Percentiles rank a stretch among this genome's conserved stretches.
Conservation (phyloP, 176 grass and related monocot species). For the Zea mays region Zm-B73-REFERENCE-NAM-5.0 NC_050100.1:211698501-211699000, state of each 20-base stretch:
- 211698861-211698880: neutral
- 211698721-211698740: neutral
- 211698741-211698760: neutral
- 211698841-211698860: constrained; percentile 10
- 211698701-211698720: constrained; percentile 21
- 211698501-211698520: neutral
- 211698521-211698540: neutral
- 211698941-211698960: constrained; percentile 8
- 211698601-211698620: neutral
- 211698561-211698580: constrained; percentile 24
- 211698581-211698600: neutral
- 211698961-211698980: neutral
- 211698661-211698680: neutral
- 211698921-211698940: neutral
- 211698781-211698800: neutral
- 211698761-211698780: neutral
- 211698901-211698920: neutral
- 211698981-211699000: neutral
- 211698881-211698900: neutral
- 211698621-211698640: neutral
- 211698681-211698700: constrained; percentile 2
- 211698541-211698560: neutral
- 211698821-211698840: neutral
- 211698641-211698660: neutral
- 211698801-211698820: neutral